Evolutionary conservation across 345 rosid genomes (phyloP), one percentile per base, ranked within the genome.

Genomic region (Brassica rapa): DNA sequence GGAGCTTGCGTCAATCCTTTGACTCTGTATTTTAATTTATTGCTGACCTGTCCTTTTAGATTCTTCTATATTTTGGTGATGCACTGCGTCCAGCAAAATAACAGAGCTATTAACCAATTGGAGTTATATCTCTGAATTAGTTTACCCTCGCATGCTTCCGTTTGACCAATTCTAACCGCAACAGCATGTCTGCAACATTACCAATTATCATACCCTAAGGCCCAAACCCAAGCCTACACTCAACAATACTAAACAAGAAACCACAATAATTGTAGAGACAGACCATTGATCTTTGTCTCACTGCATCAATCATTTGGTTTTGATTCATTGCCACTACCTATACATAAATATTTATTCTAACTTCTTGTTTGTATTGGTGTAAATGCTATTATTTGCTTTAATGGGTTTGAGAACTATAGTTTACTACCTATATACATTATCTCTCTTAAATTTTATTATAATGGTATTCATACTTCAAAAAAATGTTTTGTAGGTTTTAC

Each of bases 191-290:
- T 37, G 25, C 56, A 39, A 59, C 56, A 24, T 24, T 37, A 23
- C 37, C 24, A 71, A 35, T 33, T 35, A 2, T 49, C 56, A 49
- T 16, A 43, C 19, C 19, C 19, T 25, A 1, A 60, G 35, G 64
- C 12, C 16, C 15, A 61, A 41, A 27, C 41, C 10, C 3, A 62
- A 4, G 53, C 61, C 5, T 46, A 62, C 29, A 25, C 19, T 72
- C 23, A 62, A 57, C 29, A 9, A 21, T 59, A 59, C 32, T 59
- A 59, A 59, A 23, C 29, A 10, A 3, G 33, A 73, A 43, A 46
- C 2, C 14, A 14, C 55, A 46, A 60, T 25, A 29, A 63, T 30
- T 63, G 24, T 29, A 46, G 62, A 73, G 77, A 73, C 69, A 73
- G 33, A 32, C 23, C 62, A 16, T 49, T 49, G 56, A 49, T 49